phyloP scores from a whole-genome alignment of 2,329 filamentous ascomycete genomes.

The Fusarium cicatricum region DNA sequence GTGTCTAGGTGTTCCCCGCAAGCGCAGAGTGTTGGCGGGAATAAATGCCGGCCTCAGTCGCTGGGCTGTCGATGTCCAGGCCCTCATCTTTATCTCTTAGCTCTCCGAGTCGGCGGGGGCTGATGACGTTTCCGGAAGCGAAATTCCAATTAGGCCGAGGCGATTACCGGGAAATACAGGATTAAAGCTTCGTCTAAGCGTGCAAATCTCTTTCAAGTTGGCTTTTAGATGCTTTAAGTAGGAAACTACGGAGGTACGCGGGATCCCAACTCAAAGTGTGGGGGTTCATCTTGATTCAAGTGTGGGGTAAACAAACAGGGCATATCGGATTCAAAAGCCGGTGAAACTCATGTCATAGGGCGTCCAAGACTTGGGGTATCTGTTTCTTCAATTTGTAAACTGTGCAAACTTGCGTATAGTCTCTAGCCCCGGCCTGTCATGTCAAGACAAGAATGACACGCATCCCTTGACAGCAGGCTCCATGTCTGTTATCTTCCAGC shows the following conservation, averaged over 20 bases:
- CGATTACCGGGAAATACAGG: neutral
- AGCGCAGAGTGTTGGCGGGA: conserved; percentile 11
- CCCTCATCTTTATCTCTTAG: conserved; percentile 24
- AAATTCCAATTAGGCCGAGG: neutral
- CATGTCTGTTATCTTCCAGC: conserved; percentile 11
- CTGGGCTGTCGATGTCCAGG: conserved; percentile 18
- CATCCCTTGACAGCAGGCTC: conserved; percentile 18
- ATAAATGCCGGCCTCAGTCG: conserved; percentile 27
- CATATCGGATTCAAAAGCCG: conserved; percentile 14
- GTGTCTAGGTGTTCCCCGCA: conserved; percentile 14
- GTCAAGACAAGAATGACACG: conserved; percentile 12
- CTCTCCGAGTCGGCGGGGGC: neutral
- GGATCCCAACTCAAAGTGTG: neutral
- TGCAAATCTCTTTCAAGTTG: neutral
- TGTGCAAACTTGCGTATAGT: conserved; percentile 33
- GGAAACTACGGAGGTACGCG: neutral
- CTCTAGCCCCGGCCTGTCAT: conserved; percentile 29
- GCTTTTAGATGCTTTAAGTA: neutral
- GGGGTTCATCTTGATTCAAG: conserved; percentile 9
- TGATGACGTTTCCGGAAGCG: conserved; percentile 6
- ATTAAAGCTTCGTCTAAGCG: neutral
- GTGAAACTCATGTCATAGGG: conserved; percentile 17
- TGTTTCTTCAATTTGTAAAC: conserved; percentile 25
- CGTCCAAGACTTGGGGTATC: conserved; percentile 34
- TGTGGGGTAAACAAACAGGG: conserved; percentile 39